Evolutionary conservation across 1,284 basidiomycete genomes (phyloP).

Genomic region (Puccinia triticina): DNA sequence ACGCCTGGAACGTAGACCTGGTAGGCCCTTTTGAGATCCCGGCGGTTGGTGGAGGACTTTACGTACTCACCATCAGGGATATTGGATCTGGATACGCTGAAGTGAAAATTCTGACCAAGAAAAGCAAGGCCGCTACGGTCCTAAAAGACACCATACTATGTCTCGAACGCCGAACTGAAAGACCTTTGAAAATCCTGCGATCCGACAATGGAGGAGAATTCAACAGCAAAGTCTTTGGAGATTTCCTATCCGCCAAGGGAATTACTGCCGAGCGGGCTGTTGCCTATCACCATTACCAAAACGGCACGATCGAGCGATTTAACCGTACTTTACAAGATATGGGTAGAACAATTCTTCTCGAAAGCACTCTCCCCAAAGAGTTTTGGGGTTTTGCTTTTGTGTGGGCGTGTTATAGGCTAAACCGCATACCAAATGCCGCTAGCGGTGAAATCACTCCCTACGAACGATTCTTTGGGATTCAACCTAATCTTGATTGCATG

Average conservation of each 20-base stretch:
- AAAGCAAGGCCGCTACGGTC: neutral
- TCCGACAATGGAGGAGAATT: slow-evolving; percentile 11
- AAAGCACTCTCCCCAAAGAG: no score
- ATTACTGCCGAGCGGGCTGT: neutral
- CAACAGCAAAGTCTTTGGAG: neutral
- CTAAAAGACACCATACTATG: neutral
- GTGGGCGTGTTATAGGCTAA: neutral
- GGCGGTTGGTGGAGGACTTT: neutral
- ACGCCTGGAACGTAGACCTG: neutral
- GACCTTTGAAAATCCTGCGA: neutral
- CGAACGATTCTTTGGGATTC: neutral
- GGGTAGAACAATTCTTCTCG: no score
- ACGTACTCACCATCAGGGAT: neutral
- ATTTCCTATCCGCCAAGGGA: neutral
- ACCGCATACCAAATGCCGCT: slow-evolving; percentile 5
- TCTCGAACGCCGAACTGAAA: neutral
- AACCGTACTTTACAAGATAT: no score
- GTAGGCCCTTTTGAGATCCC: slow-evolving; percentile 16
- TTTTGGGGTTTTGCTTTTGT: neutral
- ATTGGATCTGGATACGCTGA: slow-evolving; percentile 7
- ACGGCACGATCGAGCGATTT: no score
- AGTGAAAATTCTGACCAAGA: neutral
- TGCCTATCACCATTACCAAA: slow-evolving; percentile 1
- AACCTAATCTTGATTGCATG: neutral
- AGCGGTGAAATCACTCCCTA: neutral